These are phyloP conservation scores for Macroventuria anomochaeta DNA, from an alignment of 2,329 filamentous ascomycete genomes.

Conservation along the genomic window DNA sequence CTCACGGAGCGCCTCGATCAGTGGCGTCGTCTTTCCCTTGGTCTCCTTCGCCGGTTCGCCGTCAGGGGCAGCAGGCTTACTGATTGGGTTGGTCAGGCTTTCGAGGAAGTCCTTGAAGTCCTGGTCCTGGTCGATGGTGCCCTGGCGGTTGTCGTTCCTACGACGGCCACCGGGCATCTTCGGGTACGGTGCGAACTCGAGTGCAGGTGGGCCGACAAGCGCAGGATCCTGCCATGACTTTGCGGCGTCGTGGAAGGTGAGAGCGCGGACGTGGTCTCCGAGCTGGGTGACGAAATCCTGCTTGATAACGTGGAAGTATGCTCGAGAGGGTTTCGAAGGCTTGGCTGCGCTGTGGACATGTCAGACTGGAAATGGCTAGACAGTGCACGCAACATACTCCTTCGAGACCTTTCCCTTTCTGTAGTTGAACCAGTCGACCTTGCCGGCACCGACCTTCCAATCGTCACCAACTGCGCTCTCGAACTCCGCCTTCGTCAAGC, in stretches of 20 bases:
- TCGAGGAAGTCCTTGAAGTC: constrained; percentile 96
- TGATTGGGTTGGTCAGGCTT: constrained; percentile 76
- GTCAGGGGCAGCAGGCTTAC: constrained; percentile 61
- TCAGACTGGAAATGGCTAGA: constrained; percentile 15
- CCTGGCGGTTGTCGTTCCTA: constrained; percentile 82
- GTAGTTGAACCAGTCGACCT: constrained; percentile 83
- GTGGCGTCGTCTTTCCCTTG: constrained; percentile 80
- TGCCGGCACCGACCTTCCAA: constrained; percentile 82
- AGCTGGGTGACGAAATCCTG: constrained; percentile 71
- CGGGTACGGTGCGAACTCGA: constrained; percentile 85
- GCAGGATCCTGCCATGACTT: constrained; percentile 74
- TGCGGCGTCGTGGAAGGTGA: constrained; percentile 81
- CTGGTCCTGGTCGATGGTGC: constrained; percentile 93
- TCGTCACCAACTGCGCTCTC: constrained; percentile 73
- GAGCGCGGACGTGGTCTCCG: constrained; percentile 71
- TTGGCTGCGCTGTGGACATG: constrained; percentile 63
- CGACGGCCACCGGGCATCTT: constrained; percentile 78
- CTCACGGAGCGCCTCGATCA: constrained; percentile 88
- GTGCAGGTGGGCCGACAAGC: constrained; percentile 76
- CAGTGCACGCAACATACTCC: constrained; percentile 66
- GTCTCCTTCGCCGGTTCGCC: constrained; percentile 61
- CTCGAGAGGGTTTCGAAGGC: constrained; percentile 78
- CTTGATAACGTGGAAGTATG: constrained; percentile 81
- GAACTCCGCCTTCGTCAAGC: constrained; percentile 81
- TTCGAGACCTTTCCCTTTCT: constrained; percentile 78